Evolutionary conservation across 2,329 filamentous ascomycete species (phyloP).

Genomic region (Sarocladium brachiariae): DNA sequence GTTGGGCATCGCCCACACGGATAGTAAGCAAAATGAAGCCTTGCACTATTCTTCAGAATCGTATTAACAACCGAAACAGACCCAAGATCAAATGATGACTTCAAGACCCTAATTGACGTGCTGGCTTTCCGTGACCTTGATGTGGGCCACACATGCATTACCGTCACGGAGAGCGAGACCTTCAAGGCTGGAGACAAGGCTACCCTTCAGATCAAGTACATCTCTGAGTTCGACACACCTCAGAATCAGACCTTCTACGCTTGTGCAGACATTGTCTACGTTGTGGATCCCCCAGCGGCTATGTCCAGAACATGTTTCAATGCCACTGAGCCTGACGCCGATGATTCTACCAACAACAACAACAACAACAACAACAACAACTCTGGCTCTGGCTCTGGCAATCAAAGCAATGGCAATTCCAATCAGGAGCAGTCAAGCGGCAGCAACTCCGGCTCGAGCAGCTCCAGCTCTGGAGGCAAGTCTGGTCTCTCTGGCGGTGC

Average conservation of each 20-base stretch:
- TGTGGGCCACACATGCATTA: conserved; percentile 39
- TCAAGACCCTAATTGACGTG: conserved; percentile 29
- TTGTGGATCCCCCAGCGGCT: conserved; percentile 27
- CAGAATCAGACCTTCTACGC: conserved; percentile 41
- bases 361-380: conserved; percentile 3
- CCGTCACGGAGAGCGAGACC: conserved; percentile 26
- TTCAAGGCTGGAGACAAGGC: conserved; percentile 36
- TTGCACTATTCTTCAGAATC: too few species aligned
- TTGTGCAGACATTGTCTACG: conserved; percentile 41
- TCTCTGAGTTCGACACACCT: conserved; percentile 34
- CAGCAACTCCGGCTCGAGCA: too few species aligned
- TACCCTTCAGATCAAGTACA: conserved; percentile 43
- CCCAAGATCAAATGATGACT: conserved; percentile 32
- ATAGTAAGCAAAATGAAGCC: conserved; percentile 38
- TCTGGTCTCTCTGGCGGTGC: conserved; percentile 54
- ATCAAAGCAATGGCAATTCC: conserved; percentile 14
- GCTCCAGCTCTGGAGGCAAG: conserved; percentile 17
- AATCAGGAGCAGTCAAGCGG: too few species aligned
- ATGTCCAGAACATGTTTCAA: conserved; percentile 36
- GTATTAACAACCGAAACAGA: too few species aligned
- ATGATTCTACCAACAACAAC: conserved; percentile 13
- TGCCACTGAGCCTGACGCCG: conserved; percentile 22
- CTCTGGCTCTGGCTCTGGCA: conserved; percentile 2
- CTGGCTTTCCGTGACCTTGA: conserved; percentile 31
- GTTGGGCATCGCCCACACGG: conserved; percentile 45